phyloP scores from a whole-genome alignment of 345 rosid genomes.

The Isatis tinctoria region DNA sequence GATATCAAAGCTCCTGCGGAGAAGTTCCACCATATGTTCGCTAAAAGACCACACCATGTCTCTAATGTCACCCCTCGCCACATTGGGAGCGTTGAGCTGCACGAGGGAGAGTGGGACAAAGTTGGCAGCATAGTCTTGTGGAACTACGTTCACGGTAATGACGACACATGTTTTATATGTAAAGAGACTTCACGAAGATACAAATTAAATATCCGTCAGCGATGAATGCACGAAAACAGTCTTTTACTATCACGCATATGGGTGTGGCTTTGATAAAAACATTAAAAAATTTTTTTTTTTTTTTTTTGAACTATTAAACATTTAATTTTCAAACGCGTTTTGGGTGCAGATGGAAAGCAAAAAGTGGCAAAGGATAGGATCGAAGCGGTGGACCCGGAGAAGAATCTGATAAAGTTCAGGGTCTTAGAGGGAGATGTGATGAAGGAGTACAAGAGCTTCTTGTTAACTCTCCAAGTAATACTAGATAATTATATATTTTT shows the following conservation, averaged over 20 bases:
- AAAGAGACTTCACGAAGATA: not conserved
- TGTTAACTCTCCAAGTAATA: not conserved
- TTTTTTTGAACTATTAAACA: not conserved
- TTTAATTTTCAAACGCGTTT: not conserved
- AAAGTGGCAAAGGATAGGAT: slow-evolving; percentile 19
- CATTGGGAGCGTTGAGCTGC: not conserved
- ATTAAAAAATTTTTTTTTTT: no score
- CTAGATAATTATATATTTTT: not conserved
- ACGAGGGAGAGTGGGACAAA: slow-evolving; percentile 23
- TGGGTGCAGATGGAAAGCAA: slow-evolving; percentile 17
- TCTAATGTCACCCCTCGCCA: slow-evolving; percentile 1
- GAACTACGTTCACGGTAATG: slow-evolving; percentile 13
- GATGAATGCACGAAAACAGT: no score
- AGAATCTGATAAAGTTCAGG: not conserved
- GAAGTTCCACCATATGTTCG: slow-evolving; percentile 6
- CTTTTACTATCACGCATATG: not conserved
- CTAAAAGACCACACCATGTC: slow-evolving; percentile 5
- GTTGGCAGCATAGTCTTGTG: slow-evolving; percentile 17
- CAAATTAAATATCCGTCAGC: no score
- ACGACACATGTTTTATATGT: not conserved
- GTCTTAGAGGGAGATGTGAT: slow-evolving; percentile 17
- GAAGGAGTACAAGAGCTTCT: slow-evolving; percentile 13
- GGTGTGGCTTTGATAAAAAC: not conserved
- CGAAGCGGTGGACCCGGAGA: slow-evolving; percentile 18
- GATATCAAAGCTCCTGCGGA: not conserved